Base-by-base conservation (phyloP, 2,329 filamentous ascomycete species). In the Volutella citrinella region DNA sequence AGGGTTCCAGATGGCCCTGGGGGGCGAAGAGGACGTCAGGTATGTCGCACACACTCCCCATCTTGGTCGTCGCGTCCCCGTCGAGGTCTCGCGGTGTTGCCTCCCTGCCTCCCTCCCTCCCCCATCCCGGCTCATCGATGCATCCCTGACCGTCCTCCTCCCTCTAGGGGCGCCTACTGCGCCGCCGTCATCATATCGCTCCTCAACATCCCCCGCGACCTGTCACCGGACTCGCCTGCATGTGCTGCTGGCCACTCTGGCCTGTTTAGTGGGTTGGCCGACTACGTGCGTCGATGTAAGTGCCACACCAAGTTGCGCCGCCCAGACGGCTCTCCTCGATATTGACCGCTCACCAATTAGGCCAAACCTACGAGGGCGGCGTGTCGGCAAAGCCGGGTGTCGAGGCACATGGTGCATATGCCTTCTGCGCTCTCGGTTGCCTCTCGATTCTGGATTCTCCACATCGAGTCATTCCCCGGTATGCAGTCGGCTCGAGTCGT, bases 381-480 rank as follows among this genome's bases (percentile, higher is more conserved):
- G 89, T 98, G 49, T 90, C 87, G 46, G 84, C 80, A 36, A 82
- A 84, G 45, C 93, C 90, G 32, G 84, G 83, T 40, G 82, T 84
- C 45, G 93, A 98, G 72, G 93, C 91, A 34, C 93, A 98, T 65
- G 93, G 93, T 42, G 93, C 88, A 45, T 98, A 97, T 66, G 87
- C 91, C 17, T 97, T 97, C 64, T 96, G 91, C 64, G 90, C 87
- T 36, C 69, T 98, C 39, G 93, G 84, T 35, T 94, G 87, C 63
- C 76, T 98, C 34, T 84, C 87, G 53, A 87, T 97, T 45, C 68
- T 97, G 29, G 89, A 87, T 54, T 73, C 82, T 36, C 91, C 93
- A 36, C 75, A 85, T 59, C 72, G 78, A 48, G 84, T 78, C 43
- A 80, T 96, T 46, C 73, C 79, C 41, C 80, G 75, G 78, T 91